phyloP scores from a whole-genome alignment of 352 stramenopile genomes.

The Phytophthora litchii region DNA sequence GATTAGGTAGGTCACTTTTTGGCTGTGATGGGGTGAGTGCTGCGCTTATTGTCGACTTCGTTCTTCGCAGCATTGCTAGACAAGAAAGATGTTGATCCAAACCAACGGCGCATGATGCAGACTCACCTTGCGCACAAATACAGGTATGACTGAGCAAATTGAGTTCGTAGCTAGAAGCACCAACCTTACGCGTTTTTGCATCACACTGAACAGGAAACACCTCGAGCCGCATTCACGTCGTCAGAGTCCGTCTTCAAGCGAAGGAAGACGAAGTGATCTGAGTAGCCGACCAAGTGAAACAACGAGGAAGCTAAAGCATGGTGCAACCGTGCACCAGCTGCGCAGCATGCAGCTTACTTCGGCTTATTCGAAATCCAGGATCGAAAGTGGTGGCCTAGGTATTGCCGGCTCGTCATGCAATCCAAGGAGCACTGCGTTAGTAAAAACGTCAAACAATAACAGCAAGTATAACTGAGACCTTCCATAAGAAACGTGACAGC shows the following conservation, averaged over 20 bases:
- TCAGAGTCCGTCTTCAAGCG: slow-evolving; percentile 5
- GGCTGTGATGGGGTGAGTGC: not conserved
- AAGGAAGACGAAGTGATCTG: slow-evolving; percentile 9
- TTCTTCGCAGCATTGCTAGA: slow-evolving; percentile 55
- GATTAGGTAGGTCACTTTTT: slow-evolving; percentile 42
- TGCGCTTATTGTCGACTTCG: slow-evolving; percentile 7
- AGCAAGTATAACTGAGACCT: slow-evolving; percentile 37
- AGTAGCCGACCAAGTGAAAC: slow-evolving; percentile 33
- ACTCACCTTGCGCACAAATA: slow-evolving; percentile 79
- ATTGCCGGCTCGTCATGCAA: slow-evolving; percentile 48
- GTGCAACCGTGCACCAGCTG: slow-evolving; percentile 49
- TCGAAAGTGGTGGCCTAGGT: slow-evolving; percentile 36
- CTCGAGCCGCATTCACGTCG: slow-evolving; percentile 12
- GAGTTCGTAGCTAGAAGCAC: not conserved
- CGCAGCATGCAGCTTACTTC: slow-evolving; percentile 44
- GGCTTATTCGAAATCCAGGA: slow-evolving; percentile 3
- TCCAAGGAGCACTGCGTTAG: slow-evolving; percentile 40
- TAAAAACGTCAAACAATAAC: slow-evolving; percentile 40
- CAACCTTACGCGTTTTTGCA: not conserved
- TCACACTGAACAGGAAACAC: slow-evolving; percentile 38
- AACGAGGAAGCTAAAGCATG: slow-evolving; percentile 51
- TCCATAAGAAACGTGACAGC: slow-evolving; percentile 7
- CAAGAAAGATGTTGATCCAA: slow-evolving; percentile 74
- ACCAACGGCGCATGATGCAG: slow-evolving; percentile 83
- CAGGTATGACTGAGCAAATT: slow-evolving; percentile 33